Evolutionary conservation across 2,329 filamentous ascomycete genomes (phyloP), one percentile per base, ranked within the genome.

Genomic region (Lachnellula subtilissima): DNA sequence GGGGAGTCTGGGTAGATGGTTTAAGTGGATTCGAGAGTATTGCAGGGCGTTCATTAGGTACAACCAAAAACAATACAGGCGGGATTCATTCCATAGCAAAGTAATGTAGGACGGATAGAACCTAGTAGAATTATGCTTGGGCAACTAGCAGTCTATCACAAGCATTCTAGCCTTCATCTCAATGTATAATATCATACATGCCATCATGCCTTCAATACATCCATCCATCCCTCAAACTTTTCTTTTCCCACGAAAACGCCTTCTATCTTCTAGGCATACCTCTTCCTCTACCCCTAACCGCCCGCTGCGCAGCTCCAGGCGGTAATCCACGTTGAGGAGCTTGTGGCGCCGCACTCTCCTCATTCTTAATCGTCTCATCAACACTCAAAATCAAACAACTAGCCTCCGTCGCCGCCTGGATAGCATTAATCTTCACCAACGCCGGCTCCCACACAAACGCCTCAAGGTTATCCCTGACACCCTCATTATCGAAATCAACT

Each of bases 301-400:
- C 93, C 69, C 93, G 81, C 78, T 97, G 93, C 11, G 93, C 92
- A 22, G 93, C 92, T 64, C 88, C 89, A 1, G 87, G 86, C 4
- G 88, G 89, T 64, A 92, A 77, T 19, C 84, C 82, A 73, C 88
- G 81, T 54, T 84, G 82, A 0, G 93, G 93, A 8, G 85, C 91
- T 73, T 96, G 89, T 23, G 92, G 88, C 72, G 85, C 79, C 66
- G 86, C 82, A 68, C 90, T 96, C 78, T 97, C 92, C 78, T 99
- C 91, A 75, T 99, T 99, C 75, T 86, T 91, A 75, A 99, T 97
- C 36, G 94, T 99, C 84, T 99, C 94, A 71, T 99, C 94, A 55
- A 99, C 94, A 66, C 91, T 88, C 68, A 99, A 77, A 65, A 99
- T 97, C 77, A 99, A 76, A 77, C 94, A 99, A 65, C 88, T 89